Percentiles rank a stretch among this genome's conserved stretches.
These are phyloP conservation scores for Laetiporus sulphureus DNA, from an alignment of 1,284 basidiomycete genomes.

Conservation along the genomic window DNA sequence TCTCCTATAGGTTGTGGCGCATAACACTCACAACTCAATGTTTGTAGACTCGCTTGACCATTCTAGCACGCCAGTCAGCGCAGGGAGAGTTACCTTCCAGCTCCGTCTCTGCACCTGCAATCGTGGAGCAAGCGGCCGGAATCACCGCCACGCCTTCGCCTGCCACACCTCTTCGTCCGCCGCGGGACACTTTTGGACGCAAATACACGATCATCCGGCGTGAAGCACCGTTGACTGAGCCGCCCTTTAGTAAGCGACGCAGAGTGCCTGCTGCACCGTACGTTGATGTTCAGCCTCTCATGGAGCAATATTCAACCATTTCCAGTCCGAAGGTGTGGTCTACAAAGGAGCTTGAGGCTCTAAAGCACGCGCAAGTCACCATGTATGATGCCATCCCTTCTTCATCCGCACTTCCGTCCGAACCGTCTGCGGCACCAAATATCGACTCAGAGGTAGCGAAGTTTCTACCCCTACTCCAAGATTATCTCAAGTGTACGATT, in stretches of 20 bases:
- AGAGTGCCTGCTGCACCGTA: conserved; percentile 21
- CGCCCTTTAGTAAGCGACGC: conserved; percentile 6
- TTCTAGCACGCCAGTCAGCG: conserved; percentile 13
- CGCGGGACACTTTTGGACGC: conserved; percentile 10
- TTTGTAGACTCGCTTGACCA: conserved; percentile 12
- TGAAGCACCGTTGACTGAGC: conserved; percentile 11
- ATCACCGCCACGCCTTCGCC: conserved; percentile 3
- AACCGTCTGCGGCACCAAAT: conserved; percentile 15
- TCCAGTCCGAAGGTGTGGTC: conserved; percentile 44
- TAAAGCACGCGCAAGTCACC: conserved; percentile 41
- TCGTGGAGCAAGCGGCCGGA: conserved; percentile 1
- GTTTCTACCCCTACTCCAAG: conserved; percentile 62
- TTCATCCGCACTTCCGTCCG: conserved; percentile 20
- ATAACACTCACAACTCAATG: neutral
- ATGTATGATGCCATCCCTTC: conserved; percentile 67
- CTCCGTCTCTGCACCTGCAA: conserved; percentile 4
- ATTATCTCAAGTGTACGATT: conserved; percentile 56
- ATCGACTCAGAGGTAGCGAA: conserved; percentile 64
- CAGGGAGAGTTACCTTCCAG: conserved; percentile 10
- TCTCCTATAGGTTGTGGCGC: neutral
- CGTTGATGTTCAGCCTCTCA: conserved; percentile 6
- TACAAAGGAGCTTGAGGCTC: conserved; percentile 35
- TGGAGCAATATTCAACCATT: neutral
- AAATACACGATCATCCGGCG: conserved; percentile 27
- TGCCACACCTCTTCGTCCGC: conserved; percentile 2